Evolutionary conservation across 2,329 filamentous ascomycete species (phyloP), one percentile per base, ranked within the genome.

Genomic region (Nannizzia gypsea): DNA sequence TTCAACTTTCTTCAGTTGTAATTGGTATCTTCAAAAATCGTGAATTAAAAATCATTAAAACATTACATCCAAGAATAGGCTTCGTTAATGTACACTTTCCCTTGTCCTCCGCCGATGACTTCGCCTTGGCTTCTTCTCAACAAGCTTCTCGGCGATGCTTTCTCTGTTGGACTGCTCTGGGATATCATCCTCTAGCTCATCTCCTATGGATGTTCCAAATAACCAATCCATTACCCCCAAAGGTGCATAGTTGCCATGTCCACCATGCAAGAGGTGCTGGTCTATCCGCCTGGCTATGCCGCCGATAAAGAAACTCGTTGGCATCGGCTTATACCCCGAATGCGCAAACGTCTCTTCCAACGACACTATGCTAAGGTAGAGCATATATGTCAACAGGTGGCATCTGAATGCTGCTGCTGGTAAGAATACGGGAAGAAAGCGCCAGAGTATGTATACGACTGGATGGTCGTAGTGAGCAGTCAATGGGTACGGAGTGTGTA

Each of bases 401-500:
- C 83, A 82, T 60, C 82, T 80, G 67, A 83, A 78, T 17, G 81
- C 63, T 38, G 80, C 71, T 1, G 81, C 81, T 1, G 83, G 80
- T 1, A 80, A 64, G 65, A 82, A 83, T 4, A 80, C 76, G 1
- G 83, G 83, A 26, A 84, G 59, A 70, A 82, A 84, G 38, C 74
- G 76, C 60, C 72, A 73, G 20, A 84, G 61, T 3, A 85, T 68
- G 67, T 83, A 82, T 46, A 75, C 73, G 6, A 78, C 60, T 0
- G 83, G 82, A 65, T 85, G 83, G 65, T 85, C 82, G 69, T 84
- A 85, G 63, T 80, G 77, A 3, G 81, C 82, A 3, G 78, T 76
- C 17, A 85, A 72, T 15, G 82, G 80, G 67, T 79, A 84, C 0
- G 81, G 81, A 11, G 78, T 70, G 22, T 65, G 67, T 50, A 83